Base-by-base conservation (phyloP, 352 stramenopile genomes). In the Phytophthora ohioensis region DNA sequence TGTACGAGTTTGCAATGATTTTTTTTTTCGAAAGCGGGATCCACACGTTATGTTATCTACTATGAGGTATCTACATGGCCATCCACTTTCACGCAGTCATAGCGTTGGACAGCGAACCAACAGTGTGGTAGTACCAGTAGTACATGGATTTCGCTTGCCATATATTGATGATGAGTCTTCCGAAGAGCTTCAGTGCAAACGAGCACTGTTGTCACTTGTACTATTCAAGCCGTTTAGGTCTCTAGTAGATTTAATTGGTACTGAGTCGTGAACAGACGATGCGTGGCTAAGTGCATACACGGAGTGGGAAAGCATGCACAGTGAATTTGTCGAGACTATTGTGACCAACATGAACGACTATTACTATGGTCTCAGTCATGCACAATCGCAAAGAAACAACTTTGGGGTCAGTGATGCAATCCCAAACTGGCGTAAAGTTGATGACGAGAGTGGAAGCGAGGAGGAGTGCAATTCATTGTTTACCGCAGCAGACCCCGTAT, bases 1-100 rank as follows among this genome's bases (percentile, higher is more conserved):
- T 55, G 8, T 64, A 64, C 30, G 56, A 55, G 13, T 64, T 64
- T 27, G 8, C 43, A 12, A 64, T 64, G 56, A 3, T 13, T 54
- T 43, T 12, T 36, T 64, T 34, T 15, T 9, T 27, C 21, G 51
- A 54, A 55, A 7, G 51, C 46, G 30, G 3, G 8, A 43, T n/a
- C 9, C 4, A 32, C 11, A 3, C n/a, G 7, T 27, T 27, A 27
- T 27, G 21, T 2, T 27, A 27, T 27, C 21, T 30, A 21, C 7
- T 46, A n/a, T 15, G 17, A 7, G 10, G 52, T 62, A 17, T 15
- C 41, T 1, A 12, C 13, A 5, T 12, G 43, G 17, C 1, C 43
- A 55, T 36, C 57, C 31, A 3, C 42, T 65, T 31, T 35, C 32
- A n/a, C 12, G 17, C 5, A 43, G 17, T 3, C 57, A 65, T 17